Evolutionary conservation across 2,329 filamentous ascomycete genomes (phyloP).

Genomic region (Beauveria rudraprayagi): DNA sequence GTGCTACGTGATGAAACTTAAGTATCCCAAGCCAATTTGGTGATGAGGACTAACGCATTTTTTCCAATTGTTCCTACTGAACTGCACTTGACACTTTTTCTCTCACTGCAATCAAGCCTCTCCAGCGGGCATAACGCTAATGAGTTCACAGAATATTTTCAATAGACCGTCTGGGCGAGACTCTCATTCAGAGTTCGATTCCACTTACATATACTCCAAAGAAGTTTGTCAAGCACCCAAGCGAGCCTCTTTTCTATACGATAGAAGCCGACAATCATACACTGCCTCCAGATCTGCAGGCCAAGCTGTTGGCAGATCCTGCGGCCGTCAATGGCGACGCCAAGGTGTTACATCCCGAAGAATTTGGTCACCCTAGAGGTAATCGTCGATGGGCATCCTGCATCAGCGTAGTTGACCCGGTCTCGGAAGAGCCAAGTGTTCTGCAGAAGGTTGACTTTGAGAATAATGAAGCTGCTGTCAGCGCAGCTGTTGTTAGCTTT

Average conservation of each 20-base stretch:
- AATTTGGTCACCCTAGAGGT: slow-evolving; percentile 83
- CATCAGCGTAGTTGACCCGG: slow-evolving; percentile 82
- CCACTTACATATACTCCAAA: slow-evolving; percentile 85
- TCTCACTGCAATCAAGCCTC: slow-evolving; percentile 9
- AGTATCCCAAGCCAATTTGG: slow-evolving; percentile 44
- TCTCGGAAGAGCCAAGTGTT: slow-evolving; percentile 60
- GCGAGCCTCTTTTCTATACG: slow-evolving; percentile 84
- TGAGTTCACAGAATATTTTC: slow-evolving; percentile 65
- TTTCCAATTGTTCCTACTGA: slow-evolving; percentile 99
- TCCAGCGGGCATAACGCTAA: slow-evolving; percentile 24
- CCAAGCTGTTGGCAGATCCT: slow-evolving; percentile 66
- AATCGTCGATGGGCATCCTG: slow-evolving; percentile 91
- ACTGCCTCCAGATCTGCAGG: slow-evolving; percentile 67
- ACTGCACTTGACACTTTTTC: slow-evolving; percentile 23
- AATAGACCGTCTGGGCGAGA: slow-evolving; percentile 77
- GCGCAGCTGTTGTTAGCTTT: slow-evolving; percentile 76
- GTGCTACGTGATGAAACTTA: slow-evolving; percentile 54
- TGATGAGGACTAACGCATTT: slow-evolving; percentile 48
- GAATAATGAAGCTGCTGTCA: slow-evolving; percentile 87
- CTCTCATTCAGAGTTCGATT: slow-evolving; percentile 78
- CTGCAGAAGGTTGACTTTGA: slow-evolving; percentile 73
- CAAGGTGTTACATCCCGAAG: slow-evolving; percentile 62
- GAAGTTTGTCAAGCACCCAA: slow-evolving; percentile 78
- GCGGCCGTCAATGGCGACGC: slow-evolving; percentile 63
- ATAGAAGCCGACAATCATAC: slow-evolving; percentile 92